Evolutionary conservation across 352 stramenopile species (phyloP).

Genomic region (Phytophthora meadii): DNA sequence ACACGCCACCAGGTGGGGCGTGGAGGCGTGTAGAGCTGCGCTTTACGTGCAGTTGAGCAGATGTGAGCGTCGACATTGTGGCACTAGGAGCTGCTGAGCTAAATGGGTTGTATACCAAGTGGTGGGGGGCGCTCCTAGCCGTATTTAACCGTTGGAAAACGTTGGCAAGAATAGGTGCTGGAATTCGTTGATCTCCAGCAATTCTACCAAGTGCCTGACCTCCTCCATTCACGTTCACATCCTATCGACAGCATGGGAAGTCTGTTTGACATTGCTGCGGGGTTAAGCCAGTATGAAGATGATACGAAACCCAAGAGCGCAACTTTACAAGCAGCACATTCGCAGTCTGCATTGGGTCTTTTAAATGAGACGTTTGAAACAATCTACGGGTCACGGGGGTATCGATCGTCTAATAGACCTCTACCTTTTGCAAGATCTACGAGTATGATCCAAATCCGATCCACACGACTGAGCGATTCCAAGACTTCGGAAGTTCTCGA

Average conservation of each 20-base stretch:
- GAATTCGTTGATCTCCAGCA: background rate
- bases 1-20: slow-evolving; percentile 67
- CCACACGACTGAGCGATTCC: slow-evolving; percentile 22
- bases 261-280: slow-evolving; percentile 69
- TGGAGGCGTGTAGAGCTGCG: slow-evolving; percentile 81
- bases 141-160: slow-evolving; percentile 23
- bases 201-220: background rate
- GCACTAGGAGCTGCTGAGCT: slow-evolving; percentile 4
- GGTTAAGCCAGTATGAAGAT: slow-evolving; percentile 53
- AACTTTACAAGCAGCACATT: slow-evolving; percentile 5
- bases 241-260: slow-evolving; percentile 42
- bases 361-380: slow-evolving; percentile 60
- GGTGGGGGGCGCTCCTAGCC: background rate
- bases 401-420: slow-evolving; percentile 13
- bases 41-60: slow-evolving; percentile 75
- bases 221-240: background rate
- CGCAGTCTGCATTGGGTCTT: slow-evolving; percentile 46
- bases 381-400: slow-evolving; percentile 43
- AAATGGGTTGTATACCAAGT: background rate
- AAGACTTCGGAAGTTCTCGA: slow-evolving; percentile 27
- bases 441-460: slow-evolving; percentile 23
- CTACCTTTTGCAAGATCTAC: slow-evolving; percentile 18
- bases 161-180: slow-evolving; percentile 15
- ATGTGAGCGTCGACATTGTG: slow-evolving; percentile 81
- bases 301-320: background rate